These are phyloP conservation scores for Xylariomycetidae sp. DNA, from an alignment of 2,329 filamentous ascomycete genomes.

Conservation along the genomic window DNA sequence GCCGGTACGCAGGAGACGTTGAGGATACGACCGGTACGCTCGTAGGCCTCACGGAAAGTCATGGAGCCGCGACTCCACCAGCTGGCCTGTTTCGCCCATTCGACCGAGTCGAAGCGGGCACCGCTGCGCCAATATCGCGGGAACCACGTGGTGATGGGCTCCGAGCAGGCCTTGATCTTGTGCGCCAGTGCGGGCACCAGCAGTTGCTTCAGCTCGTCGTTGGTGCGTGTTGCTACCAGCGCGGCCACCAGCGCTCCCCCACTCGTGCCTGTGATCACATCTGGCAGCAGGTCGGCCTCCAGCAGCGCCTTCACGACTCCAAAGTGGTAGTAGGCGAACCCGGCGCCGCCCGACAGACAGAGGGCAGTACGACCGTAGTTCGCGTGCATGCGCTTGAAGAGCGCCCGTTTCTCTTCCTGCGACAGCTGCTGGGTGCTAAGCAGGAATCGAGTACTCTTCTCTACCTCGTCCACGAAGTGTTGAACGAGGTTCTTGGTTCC, in stretches of 20 bases:
- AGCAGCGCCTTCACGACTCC: constrained; percentile 86
- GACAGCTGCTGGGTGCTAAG: constrained; percentile 60
- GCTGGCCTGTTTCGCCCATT: constrained; percentile 77
- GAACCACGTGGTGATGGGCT: constrained; percentile 69
- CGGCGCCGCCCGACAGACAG: constrained; percentile 87
- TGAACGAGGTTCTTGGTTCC: constrained; percentile 95
- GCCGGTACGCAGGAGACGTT: constrained; percentile 96
- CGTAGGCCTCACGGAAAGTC: constrained; percentile 92
- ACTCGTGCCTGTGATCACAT: constrained; percentile 94
- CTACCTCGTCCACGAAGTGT: constrained; percentile 80
- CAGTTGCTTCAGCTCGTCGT: constrained; percentile 80
- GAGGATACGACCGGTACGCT: constrained; percentile 86
- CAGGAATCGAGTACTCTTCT: constrained; percentile 61
- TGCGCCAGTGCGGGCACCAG: constrained; percentile 81
- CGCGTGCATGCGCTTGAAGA: constrained; percentile 84
- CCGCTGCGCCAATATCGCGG: constrained; percentile 87
- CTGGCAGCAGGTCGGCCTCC: constrained; percentile 77
- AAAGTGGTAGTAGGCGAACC: constrained; percentile 95
- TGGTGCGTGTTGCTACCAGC: constrained; percentile 80
- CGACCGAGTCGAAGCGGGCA: constrained; percentile 85
- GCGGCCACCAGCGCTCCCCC: constrained; percentile 87
- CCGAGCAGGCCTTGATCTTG: constrained; percentile 79
- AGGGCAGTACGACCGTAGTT: constrained; percentile 91
- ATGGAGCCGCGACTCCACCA: constrained; percentile 92
- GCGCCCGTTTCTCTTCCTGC: constrained; percentile 65